Evolutionary conservation across 495 filamentous ascomycete genomes (phyloP), one percentile per base, ranked within the genome.

Genomic region (Trichoderma erinaceum): DNA sequence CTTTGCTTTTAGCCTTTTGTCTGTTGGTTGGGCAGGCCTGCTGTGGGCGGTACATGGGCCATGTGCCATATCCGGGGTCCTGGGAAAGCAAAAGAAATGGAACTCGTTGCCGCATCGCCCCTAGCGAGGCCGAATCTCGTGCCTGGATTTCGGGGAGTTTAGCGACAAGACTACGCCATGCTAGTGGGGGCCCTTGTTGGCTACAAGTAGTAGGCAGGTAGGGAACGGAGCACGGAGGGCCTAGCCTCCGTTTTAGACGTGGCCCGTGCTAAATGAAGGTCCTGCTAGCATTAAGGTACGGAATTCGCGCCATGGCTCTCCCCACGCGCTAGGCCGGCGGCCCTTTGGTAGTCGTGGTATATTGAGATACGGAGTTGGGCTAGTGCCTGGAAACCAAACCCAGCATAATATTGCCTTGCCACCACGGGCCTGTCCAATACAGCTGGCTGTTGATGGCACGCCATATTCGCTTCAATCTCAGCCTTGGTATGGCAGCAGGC

Each of bases 81-180:
- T 61, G 56, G 56, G 27, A 32, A 61, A 18, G 27, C 27, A n/a
- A n/a, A 21, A n/a, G 18, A n/a, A n/a, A 4, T 18, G 48, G 48
- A 52, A 23, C 48, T n/a, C 15, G 23, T 16, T 32, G 23, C 21
- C 56, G 50, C 56, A 61, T 61, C 56, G 56, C 25, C 56, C 56
- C 56, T 61, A 29, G 23, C 56, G 56, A 61, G 56, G 50, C n/a
- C n/a, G 56, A 61, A 61, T 61, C 56, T 61, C 23, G 56, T 61
- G 56, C 56, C 56, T 61, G 56, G 25, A 61, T 61, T 38, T 61
- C 56, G 27, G 56, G 56, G 56, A 6, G 27, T 61, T 61, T 32
- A 12, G 27, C 29, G 27, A 32, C 8, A 21, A 27, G 56, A 61
- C 48, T 23, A 52, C 48, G 48, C 48, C 48, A 52, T 52, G 7